Percentiles rank a stretch among this genome's conserved stretches.
phyloP scores from a whole-genome alignment of 148 eudicot genomes.

The Fagopyrum homotropicum region DNA sequence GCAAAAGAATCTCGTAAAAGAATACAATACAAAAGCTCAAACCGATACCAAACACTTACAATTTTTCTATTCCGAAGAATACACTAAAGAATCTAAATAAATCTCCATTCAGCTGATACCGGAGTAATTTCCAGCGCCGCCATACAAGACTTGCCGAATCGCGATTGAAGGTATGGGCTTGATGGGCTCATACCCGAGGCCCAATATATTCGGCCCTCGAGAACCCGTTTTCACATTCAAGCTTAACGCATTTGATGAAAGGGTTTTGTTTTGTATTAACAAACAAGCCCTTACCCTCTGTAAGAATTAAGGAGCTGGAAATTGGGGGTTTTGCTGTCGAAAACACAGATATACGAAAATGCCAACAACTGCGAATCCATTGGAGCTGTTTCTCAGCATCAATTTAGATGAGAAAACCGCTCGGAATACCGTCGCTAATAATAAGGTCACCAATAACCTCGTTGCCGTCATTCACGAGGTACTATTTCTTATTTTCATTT shows the following conservation, averaged over 20 bases:
- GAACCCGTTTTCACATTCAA: neutral
- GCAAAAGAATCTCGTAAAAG: too few relatives aligned
- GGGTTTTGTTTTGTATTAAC: neutral
- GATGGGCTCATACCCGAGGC: neutral
- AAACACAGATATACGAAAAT: neutral
- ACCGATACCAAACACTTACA: too few relatives aligned
- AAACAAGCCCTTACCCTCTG: neutral
- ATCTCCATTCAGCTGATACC: too few relatives aligned
- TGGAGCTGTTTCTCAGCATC: constrained; percentile 58
- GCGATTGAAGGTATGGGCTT: neutral
- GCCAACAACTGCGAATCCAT: constrained; percentile 17
- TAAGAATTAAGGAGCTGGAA: neutral
- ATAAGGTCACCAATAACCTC: constrained; percentile 78
- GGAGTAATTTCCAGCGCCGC: too few relatives aligned
- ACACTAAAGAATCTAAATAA: too few relatives aligned
- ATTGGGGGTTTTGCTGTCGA: neutral
- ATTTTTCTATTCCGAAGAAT: too few relatives aligned
- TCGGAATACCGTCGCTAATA: constrained; percentile 67
- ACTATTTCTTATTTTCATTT: constrained; percentile 7
- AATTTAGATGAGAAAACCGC: constrained; percentile 78
- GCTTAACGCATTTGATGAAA: neutral
- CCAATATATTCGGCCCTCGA: neutral
- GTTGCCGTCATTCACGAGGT: constrained; percentile 82
- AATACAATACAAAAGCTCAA: too few relatives aligned
- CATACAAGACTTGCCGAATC: too few relatives aligned